A percentile compares a stretch with the other conserved stretches of the same genome.
These are phyloP conservation scores for Yarrowia porcina DNA, from an alignment of 805 yeast genomes.

Conservation along the genomic window DNA sequence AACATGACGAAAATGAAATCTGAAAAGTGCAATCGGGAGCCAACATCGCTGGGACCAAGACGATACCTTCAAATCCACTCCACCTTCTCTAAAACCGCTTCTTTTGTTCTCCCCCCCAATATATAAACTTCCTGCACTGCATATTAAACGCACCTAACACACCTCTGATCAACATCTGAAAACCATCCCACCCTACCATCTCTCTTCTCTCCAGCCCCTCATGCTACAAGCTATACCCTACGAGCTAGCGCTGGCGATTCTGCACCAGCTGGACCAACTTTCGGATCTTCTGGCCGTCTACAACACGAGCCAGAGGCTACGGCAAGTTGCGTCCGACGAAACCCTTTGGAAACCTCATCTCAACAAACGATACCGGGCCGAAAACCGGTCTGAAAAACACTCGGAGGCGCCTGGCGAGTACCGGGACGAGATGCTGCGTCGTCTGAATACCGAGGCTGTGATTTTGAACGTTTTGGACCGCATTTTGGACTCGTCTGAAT, in stretches of 20 bases:
- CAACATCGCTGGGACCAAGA: too few species aligned
- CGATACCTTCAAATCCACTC: not conserved
- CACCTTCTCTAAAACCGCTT: not conserved
- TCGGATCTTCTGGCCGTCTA: constrained; percentile 6
- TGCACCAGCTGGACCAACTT: not conserved
- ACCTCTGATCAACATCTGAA: not conserved
- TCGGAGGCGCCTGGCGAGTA: not conserved
- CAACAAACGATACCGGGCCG: not conserved
- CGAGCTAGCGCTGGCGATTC: constrained; percentile 10
- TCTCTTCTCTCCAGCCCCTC: not conserved
- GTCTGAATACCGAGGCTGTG: not conserved
- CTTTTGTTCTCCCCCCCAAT: not conserved
- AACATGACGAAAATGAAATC: too few species aligned
- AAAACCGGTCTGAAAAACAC: not conserved
- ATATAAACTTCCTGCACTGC: too few species aligned
- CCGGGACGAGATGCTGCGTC: constrained; percentile 16
- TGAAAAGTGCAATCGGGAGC: too few species aligned
- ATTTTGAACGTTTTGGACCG: not conserved
- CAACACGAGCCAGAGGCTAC: not conserved
- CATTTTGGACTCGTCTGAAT: not conserved
- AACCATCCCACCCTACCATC: not conserved
- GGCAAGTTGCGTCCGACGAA: not conserved
- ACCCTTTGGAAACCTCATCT: constrained; percentile 5
- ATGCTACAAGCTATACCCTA: constrained; percentile 12
- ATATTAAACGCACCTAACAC: not conserved